A percentile compares a stretch with the other conserved stretches of the same genome.
phyloP scores from a whole-genome alignment of 2,329 filamentous ascomycete genomes.

The Neoascochyta sp. region DNA sequence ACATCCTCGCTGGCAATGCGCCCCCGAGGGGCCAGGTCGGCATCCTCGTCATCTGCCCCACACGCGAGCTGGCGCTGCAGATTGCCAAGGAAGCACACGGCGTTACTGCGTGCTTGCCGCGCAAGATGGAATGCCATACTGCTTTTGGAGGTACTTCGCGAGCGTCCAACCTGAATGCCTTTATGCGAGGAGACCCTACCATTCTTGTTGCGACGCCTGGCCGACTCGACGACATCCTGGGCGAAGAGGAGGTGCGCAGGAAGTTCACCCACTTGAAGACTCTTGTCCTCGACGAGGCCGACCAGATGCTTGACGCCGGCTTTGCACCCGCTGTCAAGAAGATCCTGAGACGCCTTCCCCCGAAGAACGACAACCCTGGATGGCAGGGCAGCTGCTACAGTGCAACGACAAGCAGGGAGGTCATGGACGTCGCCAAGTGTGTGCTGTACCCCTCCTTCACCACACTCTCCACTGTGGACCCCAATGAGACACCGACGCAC shows the following conservation, averaged over 20 bases:
- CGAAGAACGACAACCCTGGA: slow-evolving; percentile 47
- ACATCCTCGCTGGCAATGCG: slow-evolving; percentile 37
- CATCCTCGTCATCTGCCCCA: slow-evolving; percentile 49
- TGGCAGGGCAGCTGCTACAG: slow-evolving; percentile 52
- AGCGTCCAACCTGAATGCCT: slow-evolving; percentile 31
- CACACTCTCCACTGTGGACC: slow-evolving; percentile 44
- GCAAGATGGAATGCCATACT: slow-evolving; percentile 43
- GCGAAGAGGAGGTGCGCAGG: slow-evolving; percentile 43
- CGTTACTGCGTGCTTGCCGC: slow-evolving; percentile 41
- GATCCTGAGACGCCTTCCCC: slow-evolving; percentile 50
- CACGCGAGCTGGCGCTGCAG: slow-evolving; percentile 49
- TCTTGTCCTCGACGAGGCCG: slow-evolving; percentile 45
- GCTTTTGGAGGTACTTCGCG: slow-evolving; percentile 43
- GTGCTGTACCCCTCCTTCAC: slow-evolving; percentile 44
- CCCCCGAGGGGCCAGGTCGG: slow-evolving; percentile 39
- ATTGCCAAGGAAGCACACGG: slow-evolving; percentile 48
- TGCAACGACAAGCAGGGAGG: slow-evolving; percentile 45
- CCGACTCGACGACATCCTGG: slow-evolving; percentile 47
- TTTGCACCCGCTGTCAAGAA: slow-evolving; percentile 53
- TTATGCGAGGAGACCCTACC: slow-evolving; percentile 37
- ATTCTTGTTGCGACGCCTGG: slow-evolving; percentile 50
- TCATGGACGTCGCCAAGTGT: slow-evolving; percentile 44
- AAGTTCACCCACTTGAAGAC: slow-evolving; percentile 46
- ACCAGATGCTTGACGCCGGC: slow-evolving; percentile 51
- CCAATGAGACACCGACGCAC: slow-evolving; percentile 45